These are phyloP conservation scores for Pseudocercospora ulei DNA, from an alignment of 2,329 filamentous ascomycete species.

Conservation along the genomic window DNA sequence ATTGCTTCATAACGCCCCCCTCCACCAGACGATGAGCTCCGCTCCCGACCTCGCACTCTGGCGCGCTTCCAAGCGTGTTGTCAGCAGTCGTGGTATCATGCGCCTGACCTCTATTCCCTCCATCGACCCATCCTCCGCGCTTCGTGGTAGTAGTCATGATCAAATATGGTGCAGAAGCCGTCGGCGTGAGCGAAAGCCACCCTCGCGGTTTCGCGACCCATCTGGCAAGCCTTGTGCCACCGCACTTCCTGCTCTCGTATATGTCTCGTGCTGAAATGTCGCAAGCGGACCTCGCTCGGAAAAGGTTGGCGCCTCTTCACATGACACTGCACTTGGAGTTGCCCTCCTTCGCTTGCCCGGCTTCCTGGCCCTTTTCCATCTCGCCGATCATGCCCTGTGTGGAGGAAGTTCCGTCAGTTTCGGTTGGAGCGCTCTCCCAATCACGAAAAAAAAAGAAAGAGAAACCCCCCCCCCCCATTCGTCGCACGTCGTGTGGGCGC, in stretches of 20 bases:
- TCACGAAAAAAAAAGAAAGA: too few relatives aligned
- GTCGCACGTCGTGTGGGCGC: not conserved
- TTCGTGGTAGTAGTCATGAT: too few relatives aligned
- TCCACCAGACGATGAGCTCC: not conserved
- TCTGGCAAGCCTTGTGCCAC: too few relatives aligned
- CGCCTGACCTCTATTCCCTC: conserved; percentile 4
- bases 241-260: too few relatives aligned
- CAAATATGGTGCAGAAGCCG: too few relatives aligned
- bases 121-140: not conserved
- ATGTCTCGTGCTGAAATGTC: not conserved
- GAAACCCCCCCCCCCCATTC: too few relatives aligned
- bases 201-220: too few relatives aligned
- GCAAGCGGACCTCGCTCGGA: too few relatives aligned
- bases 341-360: conserved; percentile 71
- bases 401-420: too few relatives aligned
- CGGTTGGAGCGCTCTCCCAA: too few relatives aligned
- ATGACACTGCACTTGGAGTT: conserved; percentile 77
- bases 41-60: not conserved
- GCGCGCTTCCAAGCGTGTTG: not conserved
- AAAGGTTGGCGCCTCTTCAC: conserved; percentile 48
- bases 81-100: conserved; percentile 7
- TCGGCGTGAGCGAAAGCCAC: too few relatives aligned
- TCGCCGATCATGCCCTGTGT: conserved; percentile 75
- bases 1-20: conserved; percentile 3
- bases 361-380: conserved; percentile 80